These are phyloP conservation scores for Talaromyces islandicus DNA, from an alignment of 2,329 filamentous ascomycete genomes.

Conservation along the genomic window DNA sequence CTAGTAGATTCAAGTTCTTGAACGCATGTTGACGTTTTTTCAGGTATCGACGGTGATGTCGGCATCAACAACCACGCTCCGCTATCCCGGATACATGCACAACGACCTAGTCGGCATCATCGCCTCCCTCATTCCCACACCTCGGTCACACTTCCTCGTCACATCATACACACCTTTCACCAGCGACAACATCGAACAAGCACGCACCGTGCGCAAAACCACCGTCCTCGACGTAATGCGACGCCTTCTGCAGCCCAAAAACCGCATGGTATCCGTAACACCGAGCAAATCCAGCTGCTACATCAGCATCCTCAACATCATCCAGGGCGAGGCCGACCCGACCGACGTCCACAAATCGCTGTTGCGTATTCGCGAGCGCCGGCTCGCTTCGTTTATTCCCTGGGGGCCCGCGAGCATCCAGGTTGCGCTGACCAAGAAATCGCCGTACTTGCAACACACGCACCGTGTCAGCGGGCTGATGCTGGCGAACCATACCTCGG, in stretches of 20 bases:
- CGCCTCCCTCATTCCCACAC: slow-evolving; percentile 91
- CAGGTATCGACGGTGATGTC: slow-evolving; percentile 96
- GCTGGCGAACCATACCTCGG: slow-evolving; percentile 96
- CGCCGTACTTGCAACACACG: slow-evolving; percentile 88
- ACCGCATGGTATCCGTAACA: slow-evolving; percentile 96
- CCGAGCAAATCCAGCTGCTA: slow-evolving; percentile 97
- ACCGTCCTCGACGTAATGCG: slow-evolving; percentile 98
- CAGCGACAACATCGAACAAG: slow-evolving; percentile 90
- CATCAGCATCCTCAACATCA: slow-evolving; percentile 97
- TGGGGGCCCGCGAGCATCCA: slow-evolving; percentile 98
- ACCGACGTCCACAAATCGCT: slow-evolving; percentile 98
- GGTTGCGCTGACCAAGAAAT: slow-evolving; percentile 92
- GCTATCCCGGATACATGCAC: slow-evolving; percentile 99
- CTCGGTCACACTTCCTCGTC: slow-evolving; percentile 96
- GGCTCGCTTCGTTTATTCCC: slow-evolving; percentile 92
- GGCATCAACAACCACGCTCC: slow-evolving; percentile 88
- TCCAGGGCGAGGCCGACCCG: slow-evolving; percentile 95
- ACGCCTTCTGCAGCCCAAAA: slow-evolving; percentile 90
- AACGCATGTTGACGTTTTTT: too few species aligned
- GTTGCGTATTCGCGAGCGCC: slow-evolving; percentile 87
- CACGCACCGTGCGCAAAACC: slow-evolving; percentile 95
- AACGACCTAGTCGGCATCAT: slow-evolving; percentile 97
- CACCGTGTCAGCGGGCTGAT: slow-evolving; percentile 94
- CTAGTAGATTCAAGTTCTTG: background rate
- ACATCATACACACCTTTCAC: slow-evolving; percentile 98